phyloP scores from a whole-genome alignment of 345 rosid species.

The Stellera chamaejasme region DNA sequence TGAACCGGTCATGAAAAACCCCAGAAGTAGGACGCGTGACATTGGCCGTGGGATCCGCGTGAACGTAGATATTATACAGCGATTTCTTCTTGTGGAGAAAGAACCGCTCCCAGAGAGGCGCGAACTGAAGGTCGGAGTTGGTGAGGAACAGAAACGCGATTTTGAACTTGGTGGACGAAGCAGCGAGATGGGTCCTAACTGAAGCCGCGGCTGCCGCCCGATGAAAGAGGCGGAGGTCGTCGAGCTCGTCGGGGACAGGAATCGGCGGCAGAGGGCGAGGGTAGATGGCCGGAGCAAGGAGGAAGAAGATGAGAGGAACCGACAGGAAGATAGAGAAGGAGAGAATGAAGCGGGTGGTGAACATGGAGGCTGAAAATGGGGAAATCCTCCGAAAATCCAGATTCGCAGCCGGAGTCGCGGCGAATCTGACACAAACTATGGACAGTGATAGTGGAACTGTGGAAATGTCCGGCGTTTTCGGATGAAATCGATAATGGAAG shows the following conservation, averaged over 20 bases:
- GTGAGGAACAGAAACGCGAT: constrained; percentile 92
- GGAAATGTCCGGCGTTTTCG: not conserved
- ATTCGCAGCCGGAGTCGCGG: not conserved
- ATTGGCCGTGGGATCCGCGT: constrained; percentile 74
- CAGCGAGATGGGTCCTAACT: constrained; percentile 51
- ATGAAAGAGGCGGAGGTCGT: constrained; percentile 61
- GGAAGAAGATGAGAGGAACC: constrained; percentile 38
- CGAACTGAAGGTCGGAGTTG: constrained; percentile 79
- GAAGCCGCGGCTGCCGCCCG: constrained; percentile 43
- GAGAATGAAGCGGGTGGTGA: constrained; percentile 42
- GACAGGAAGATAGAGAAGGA: constrained; percentile 42
- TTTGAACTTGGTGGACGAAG: constrained; percentile 45
- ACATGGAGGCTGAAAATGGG: constrained; percentile 25
- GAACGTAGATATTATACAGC: constrained; percentile 73
- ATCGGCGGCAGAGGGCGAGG: constrained; percentile 37
- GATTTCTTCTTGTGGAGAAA: constrained; percentile 27
- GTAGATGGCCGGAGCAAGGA: constrained; percentile 36
- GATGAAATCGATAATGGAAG: not conserved
- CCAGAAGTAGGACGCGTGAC: constrained; percentile 41
- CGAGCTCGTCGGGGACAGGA: constrained; percentile 62
- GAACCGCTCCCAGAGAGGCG: constrained; percentile 75
- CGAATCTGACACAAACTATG: constrained; percentile 6
- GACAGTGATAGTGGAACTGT: constrained; percentile 3
- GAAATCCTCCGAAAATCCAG: not conserved
- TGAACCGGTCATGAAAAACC: constrained; percentile 42